These are phyloP conservation scores for Penicillium sp. DNA, from an alignment of 2,329 filamentous ascomycete genomes.

Conservation along the genomic window DNA sequence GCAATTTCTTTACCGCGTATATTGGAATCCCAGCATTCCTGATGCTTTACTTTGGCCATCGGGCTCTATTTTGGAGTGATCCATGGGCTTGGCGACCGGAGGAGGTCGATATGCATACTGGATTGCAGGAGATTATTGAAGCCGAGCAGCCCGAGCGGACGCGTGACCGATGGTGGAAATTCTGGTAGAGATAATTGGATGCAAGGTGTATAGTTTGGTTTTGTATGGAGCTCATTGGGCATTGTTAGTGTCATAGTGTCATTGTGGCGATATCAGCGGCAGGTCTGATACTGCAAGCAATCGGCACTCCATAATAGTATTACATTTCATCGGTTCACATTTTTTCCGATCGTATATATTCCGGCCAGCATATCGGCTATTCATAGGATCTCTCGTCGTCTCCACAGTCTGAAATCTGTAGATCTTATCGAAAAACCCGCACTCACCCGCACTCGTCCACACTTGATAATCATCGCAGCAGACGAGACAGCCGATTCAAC, in stretches of 20 bases:
- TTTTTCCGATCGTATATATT: background rate
- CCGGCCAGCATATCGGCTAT: background rate
- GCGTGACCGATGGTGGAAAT: constrained; percentile 40
- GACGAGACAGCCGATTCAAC: background rate
- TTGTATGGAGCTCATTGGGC: no score
- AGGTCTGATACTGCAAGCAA: background rate
- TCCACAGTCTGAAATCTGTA: background rate
- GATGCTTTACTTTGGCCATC: constrained; percentile 57
- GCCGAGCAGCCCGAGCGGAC: constrained; percentile 41
- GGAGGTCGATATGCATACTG: constrained; percentile 59
- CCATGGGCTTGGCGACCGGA: constrained; percentile 55
- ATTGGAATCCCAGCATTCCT: constrained; percentile 68
- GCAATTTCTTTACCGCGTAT: constrained; percentile 69
- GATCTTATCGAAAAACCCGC: constrained; percentile 16
- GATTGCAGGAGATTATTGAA: constrained; percentile 58
- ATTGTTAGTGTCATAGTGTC: no score
- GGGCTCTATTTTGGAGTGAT: constrained; percentile 52
- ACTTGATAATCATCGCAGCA: constrained; percentile 8
- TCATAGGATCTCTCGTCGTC: background rate
- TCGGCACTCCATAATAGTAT: constrained; percentile 14
- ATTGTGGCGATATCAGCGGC: background rate
- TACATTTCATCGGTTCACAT: background rate
- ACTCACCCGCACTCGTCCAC: constrained; percentile 23
- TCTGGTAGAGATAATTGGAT: constrained; percentile 14
- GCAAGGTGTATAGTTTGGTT: no score